These are phyloP conservation scores for Claviceps maximensis DNA, from an alignment of 2,329 filamentous ascomycete species.

Conservation along the genomic window DNA sequence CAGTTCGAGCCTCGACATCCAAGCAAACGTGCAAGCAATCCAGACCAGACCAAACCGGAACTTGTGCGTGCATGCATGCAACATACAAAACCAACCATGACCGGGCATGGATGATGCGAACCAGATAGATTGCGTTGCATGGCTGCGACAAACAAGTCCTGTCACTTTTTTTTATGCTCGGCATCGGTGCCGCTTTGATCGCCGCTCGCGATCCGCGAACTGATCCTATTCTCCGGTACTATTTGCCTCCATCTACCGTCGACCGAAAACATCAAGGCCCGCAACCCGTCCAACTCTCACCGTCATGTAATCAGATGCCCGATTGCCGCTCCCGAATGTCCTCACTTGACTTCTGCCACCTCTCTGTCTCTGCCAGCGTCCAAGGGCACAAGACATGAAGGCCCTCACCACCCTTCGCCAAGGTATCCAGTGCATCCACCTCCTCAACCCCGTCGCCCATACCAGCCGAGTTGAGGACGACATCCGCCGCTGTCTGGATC, in stretches of 20 bases:
- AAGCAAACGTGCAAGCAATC: neutral
- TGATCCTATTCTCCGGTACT: too few species aligned
- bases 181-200: neutral
- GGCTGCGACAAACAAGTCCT: too few species aligned
- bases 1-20: neutral
- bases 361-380: neutral
- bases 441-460: slow-evolving; percentile 10
- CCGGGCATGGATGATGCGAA: neutral
- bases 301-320: too few species aligned
- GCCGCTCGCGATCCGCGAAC: too few species aligned
- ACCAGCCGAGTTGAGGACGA: slow-evolving; percentile 15
- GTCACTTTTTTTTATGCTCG: neutral
- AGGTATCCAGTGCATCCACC: neutral
- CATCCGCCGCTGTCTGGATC: slow-evolving; percentile 17
- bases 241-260: too few species aligned
- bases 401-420: neutral
- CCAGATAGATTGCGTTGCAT: too few species aligned
- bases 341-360: too few species aligned
- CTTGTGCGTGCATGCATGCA: neutral
- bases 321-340: too few species aligned
- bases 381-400: neutral
- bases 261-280: neutral
- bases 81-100: neutral
- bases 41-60: neutral
- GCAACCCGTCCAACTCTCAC: too few species aligned